Evolutionary conservation across 129 eudicot genomes (phyloP).

Genomic region (Centella asiatica): DNA sequence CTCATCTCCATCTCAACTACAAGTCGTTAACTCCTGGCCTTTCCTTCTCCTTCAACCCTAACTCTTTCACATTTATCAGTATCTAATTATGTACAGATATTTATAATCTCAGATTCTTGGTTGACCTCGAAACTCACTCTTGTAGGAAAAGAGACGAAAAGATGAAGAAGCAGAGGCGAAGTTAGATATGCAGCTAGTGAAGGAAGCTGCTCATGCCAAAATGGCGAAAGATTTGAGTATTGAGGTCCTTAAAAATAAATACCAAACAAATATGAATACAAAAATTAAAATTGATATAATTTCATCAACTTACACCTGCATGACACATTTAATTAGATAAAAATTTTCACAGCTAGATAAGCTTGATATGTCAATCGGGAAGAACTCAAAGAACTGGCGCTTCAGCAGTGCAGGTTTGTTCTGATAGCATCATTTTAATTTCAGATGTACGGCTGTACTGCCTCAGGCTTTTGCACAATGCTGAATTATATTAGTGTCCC

Average conservation of each 20-base stretch:
- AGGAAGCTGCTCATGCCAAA: slow-evolving; percentile 86
- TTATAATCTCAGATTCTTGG: neutral
- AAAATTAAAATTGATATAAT: no score
- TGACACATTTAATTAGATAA: neutral
- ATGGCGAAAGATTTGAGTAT: slow-evolving; percentile 52
- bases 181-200: slow-evolving; percentile 65
- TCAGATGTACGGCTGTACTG: neutral
- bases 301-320: neutral
- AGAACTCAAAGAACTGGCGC: slow-evolving; percentile 57
- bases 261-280: neutral
- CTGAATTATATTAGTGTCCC: neutral
- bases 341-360: slow-evolving; percentile 46
- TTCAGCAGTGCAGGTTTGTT: slow-evolving; percentile 73
- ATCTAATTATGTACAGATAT: no score
- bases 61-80: no score
- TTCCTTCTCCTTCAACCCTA: no score
- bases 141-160: slow-evolving; percentile 70
- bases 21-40: no score
- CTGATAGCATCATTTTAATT: neutral
- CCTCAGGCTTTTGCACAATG: neutral
- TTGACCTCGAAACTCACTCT: slow-evolving; percentile 1
- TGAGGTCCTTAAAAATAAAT: slow-evolving; percentile 36
- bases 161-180: slow-evolving; percentile 79
- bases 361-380: slow-evolving; percentile 47
- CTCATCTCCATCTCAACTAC: no score